Percentiles rank a stretch among this genome's conserved stretches.
Conservation (phyloP, 192 early-diverging fungal genomes). For the Neocallimastix lanati region DNA sequence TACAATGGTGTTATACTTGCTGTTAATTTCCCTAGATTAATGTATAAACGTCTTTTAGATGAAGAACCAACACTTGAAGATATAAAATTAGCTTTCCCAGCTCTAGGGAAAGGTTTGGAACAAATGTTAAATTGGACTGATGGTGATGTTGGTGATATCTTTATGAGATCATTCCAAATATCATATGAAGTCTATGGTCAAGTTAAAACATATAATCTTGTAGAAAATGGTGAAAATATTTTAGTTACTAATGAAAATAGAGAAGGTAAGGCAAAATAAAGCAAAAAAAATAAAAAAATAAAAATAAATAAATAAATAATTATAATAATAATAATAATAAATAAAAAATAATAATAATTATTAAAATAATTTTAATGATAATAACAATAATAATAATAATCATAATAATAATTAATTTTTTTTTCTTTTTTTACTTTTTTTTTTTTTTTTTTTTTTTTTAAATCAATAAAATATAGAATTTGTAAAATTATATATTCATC, state of each 20-base stretch:
- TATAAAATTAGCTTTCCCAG: conserved; percentile 35
- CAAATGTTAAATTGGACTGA: conserved; percentile 63
- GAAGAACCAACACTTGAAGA: conserved; percentile 24
- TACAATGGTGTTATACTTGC: conserved; percentile 70
- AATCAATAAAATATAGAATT: too few species aligned
- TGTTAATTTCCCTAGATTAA: conserved; percentile 47
- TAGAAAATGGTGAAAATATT: conserved; percentile 35
- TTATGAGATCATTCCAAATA: conserved; percentile 69
- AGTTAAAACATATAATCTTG: conserved; percentile 25
- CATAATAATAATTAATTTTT: background rate
- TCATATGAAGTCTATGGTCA: conserved; percentile 34
- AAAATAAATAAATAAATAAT: background rate
- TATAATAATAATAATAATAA: too few species aligned
- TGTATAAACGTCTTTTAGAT: conserved; percentile 53
- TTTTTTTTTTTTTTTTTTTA: background rate
- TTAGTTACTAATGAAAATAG: conserved; percentile 65
- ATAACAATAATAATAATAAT: too few species aligned
- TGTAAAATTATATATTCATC: conserved; percentile 49
- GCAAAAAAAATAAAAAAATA: too few species aligned
- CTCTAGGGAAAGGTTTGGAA: conserved; percentile 53
- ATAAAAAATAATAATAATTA: too few species aligned
- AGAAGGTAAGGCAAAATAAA: background rate
- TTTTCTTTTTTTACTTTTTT: background rate
- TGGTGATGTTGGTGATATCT: conserved; percentile 60
- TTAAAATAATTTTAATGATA: too few species aligned